Evolutionary conservation across 805 yeast genomes (phyloP), one percentile per base, ranked within the genome.

Genomic region (Candida gorgasii): DNA sequence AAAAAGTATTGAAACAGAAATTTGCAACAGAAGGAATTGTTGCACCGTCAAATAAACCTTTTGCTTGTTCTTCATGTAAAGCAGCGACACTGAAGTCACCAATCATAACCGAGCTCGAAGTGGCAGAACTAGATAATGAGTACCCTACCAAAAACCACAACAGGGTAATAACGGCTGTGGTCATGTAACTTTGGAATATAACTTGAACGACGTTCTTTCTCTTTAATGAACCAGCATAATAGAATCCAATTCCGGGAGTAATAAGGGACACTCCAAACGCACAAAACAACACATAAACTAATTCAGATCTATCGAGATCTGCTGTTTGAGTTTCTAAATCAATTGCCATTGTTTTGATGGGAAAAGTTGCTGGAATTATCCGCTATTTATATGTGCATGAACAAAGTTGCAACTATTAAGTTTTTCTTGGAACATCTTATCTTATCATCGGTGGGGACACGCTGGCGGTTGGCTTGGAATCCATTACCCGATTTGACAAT

Each of bases 251-350:
- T 13, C 62, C 71, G 3, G 78, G 77, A 1, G 77, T 73, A 51
- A 73, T 63, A 40, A 73, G 60, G 54, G 69, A 71, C 14, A 79
- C 79, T 7, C 71, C 68, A 13, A 77, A 71, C 0, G 82, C 59
- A 47, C 75, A 71, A 45, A 72, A 63, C 59, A 73, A 36, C 14
- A 75, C 67, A 43, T 73, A 76, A 6, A 69, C 79, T 77, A 76
- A 75, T 50, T 76, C 80, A 7, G 72, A 67, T 1, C 72, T 52
- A 27, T 50, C 61, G 12, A 66, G 62, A 3, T 69, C 59, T 8
- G 68, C 58, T 1, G 70, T 61, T 39, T 72, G 74, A 15, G 67
- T 72, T 39, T 51, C 55, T 14, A 54, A 16, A 18, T 38, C 33
- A 16, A 31, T 35, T 3, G 28, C 24, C 35, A 31, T 31, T 31